Percentiles rank a stretch among this genome's conserved stretches.
Evolutionary conservation across 2,329 filamentous ascomycete species (phyloP).

Genomic region (Alternaria longipes): DNA sequence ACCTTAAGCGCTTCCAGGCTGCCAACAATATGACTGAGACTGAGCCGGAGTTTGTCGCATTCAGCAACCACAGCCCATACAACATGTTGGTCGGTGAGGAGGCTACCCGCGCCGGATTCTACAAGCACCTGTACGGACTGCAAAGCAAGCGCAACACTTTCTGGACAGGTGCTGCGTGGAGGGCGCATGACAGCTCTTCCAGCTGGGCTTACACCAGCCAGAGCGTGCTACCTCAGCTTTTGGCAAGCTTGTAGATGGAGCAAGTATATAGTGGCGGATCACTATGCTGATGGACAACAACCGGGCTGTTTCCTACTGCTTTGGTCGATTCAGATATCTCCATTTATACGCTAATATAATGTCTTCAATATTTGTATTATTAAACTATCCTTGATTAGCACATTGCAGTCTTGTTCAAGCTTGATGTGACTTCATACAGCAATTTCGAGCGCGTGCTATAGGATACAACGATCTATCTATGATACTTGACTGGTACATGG

Average conservation of each 20-base stretch:
- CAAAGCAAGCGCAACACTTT: conserved; percentile 34
- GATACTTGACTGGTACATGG: not conserved
- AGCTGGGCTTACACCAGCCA: conserved; percentile 46
- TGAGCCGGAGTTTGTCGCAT: conserved; percentile 31
- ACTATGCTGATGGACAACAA: not conserved
- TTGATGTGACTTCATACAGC: not conserved
- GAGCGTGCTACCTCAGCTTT: conserved; percentile 45
- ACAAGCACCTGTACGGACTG: conserved; percentile 32
- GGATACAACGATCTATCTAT: not conserved
- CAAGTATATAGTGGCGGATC: not conserved
- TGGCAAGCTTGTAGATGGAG: conserved; percentile 15
- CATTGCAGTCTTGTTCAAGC: not conserved
- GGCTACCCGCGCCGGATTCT: conserved; percentile 30
- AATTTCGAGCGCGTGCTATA: not conserved
- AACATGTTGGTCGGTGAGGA: conserved; percentile 22
- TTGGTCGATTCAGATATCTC: not conserved
- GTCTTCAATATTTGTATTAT: not conserved
- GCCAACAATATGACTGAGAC: conserved; percentile 11
- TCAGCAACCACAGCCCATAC: conserved; percentile 41
- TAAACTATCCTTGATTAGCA: not conserved
- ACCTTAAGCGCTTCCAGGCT: conserved; percentile 21
- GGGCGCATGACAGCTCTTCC: conserved; percentile 26
- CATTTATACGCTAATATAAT: not conserved
- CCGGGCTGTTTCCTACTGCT: not conserved
- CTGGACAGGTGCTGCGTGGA: conserved; percentile 32